Evolutionary conservation across 2,329 filamentous ascomycete species (phyloP).

Genomic region (Exophiala lecanii-corni): DNA sequence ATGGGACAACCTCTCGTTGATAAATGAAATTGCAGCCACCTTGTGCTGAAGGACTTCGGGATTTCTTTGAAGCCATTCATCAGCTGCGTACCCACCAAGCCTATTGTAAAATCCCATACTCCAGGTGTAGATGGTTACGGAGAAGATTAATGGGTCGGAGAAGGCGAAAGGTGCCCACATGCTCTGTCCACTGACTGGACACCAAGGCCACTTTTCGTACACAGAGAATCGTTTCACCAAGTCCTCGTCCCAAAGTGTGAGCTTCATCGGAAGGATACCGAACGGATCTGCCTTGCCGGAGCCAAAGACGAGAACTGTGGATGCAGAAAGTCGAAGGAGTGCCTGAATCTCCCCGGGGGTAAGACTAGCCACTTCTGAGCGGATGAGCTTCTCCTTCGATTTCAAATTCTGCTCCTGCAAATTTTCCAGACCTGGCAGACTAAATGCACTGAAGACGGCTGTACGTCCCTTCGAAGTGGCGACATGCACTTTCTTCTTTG

Average conservation of each 20-base stretch:
- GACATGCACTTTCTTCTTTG: too few relatives aligned
- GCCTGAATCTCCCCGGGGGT: background rate
- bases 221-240: background rate
- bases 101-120: background rate
- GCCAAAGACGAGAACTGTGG: background rate
- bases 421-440: too few relatives aligned
- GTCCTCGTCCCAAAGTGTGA: background rate
- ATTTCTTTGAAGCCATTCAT: background rate
- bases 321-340: background rate
- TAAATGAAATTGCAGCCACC: background rate
- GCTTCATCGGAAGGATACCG: background rate
- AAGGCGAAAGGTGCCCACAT: background rate
- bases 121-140: slow-evolving; percentile 1
- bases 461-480: too few relatives aligned
- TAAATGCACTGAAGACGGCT: too few relatives aligned
- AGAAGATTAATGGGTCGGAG: background rate
- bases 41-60: background rate
- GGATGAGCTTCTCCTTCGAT: too few relatives aligned
- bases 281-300: background rate
- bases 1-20: background rate
- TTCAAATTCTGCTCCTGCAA: too few relatives aligned
- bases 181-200: slow-evolving; percentile 3
- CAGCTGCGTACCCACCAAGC: background rate
- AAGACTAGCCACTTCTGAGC: background rate
- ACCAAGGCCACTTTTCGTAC: slow-evolving; percentile 1